phyloP scores from a whole-genome alignment of 192 early-diverging fungal species.

The Linnemannia zychae region DNA sequence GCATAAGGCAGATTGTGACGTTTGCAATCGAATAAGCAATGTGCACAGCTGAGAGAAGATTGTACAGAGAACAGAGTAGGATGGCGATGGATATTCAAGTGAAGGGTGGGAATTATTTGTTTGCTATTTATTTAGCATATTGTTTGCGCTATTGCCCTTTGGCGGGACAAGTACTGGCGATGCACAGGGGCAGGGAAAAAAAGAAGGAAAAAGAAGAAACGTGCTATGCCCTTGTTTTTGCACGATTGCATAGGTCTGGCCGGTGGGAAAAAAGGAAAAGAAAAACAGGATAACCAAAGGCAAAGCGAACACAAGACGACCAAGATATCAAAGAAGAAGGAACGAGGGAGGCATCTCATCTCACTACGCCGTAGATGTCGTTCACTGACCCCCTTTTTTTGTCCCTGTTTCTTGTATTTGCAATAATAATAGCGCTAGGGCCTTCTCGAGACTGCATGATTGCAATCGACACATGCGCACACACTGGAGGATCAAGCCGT shows the following conservation, averaged over 20 bases:
- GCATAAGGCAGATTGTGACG: neutral
- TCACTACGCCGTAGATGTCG: neutral
- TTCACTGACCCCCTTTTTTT: neutral
- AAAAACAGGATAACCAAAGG: neutral
- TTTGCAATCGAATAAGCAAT: neutral
- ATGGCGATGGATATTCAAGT: neutral
- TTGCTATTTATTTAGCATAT: neutral
- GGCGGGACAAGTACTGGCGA: neutral
- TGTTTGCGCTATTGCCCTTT: neutral
- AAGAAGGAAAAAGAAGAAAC: neutral
- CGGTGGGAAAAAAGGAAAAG: neutral
- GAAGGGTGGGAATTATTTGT: neutral
- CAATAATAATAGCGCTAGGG: slow-evolving; percentile 33
- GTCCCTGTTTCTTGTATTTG: neutral
- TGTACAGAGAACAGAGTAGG: neutral
- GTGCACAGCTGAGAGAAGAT: neutral
- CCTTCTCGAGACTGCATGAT: slow-evolving; percentile 82
- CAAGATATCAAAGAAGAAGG: neutral
- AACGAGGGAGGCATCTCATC: neutral
- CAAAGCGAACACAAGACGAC: neutral
- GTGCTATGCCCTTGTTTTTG: neutral
- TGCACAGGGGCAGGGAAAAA: neutral
- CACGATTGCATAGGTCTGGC: neutral
- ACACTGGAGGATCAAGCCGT: slow-evolving; percentile 83
- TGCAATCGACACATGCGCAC: slow-evolving; percentile 82